Conservation (phyloP, 306 rosid species). For the Dryas alaskensis region DNA sequence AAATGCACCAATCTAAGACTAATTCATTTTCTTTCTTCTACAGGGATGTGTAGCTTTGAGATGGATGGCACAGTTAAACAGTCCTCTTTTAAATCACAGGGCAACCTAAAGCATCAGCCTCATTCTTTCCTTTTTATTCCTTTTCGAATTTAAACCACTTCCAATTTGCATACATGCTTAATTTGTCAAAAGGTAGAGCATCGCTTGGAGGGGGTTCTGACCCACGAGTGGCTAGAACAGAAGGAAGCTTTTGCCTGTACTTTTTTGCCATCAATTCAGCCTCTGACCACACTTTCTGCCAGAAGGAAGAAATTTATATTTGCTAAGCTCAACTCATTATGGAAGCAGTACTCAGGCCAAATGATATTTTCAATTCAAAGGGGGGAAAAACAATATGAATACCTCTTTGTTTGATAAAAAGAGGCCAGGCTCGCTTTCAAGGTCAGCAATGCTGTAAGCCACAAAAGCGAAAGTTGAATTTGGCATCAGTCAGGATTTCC, state of each 20-base stretch:
- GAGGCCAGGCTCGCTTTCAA: slow-evolving; percentile 89
- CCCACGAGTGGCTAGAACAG: slow-evolving; percentile 21
- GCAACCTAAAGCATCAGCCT: slow-evolving; percentile 7
- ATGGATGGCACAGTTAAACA: background rate
- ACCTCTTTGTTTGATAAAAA: slow-evolving; percentile 79
- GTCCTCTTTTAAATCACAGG: background rate
- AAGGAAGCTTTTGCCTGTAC: slow-evolving; percentile 66
- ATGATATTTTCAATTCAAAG: slow-evolving; percentile 8
- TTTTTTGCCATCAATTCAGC: slow-evolving; percentile 79
- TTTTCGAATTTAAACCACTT: slow-evolving; percentile 82
- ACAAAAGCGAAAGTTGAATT: slow-evolving; percentile 24
- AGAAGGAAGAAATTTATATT: slow-evolving; percentile 1
- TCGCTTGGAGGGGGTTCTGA: slow-evolving; percentile 27
- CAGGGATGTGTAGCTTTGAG: background rate
- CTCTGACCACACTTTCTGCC: slow-evolving; percentile 68
- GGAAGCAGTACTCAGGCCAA: slow-evolving; percentile 9
- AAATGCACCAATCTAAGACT: background rate
- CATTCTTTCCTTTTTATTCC: slow-evolving; percentile 19
- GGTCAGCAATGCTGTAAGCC: slow-evolving; percentile 77
- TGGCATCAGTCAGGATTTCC: background rate
- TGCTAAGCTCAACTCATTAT: background rate
- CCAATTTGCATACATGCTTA: slow-evolving; percentile 75
- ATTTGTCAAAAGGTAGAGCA: slow-evolving; percentile 53
- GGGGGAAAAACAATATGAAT: slow-evolving; percentile 4
- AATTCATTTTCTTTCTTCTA: background rate